A percentile compares a stretch with the other conserved stretches of the same genome.
Conservation (phyloP, 2,329 filamentous ascomycete species). For the Paraphaeosphaeria sporulosa region DNA sequence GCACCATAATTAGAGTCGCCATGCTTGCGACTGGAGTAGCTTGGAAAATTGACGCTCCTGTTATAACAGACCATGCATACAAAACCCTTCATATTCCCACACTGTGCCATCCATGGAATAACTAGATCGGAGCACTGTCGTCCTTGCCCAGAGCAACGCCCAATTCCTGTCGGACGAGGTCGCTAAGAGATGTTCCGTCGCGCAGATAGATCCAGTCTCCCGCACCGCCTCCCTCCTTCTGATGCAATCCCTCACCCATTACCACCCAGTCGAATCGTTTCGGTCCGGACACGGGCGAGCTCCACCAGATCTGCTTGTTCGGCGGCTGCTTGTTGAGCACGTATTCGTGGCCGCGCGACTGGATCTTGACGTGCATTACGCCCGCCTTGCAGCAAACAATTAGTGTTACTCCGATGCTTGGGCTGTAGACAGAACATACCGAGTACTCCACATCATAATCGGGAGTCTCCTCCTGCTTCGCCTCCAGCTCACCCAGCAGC, state of each 20-base stretch:
- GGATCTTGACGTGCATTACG: slow-evolving; percentile 78
- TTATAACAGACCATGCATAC: background rate
- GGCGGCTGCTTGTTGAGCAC: slow-evolving; percentile 98
- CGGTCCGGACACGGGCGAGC: slow-evolving; percentile 86
- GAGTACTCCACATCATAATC: slow-evolving; percentile 90
- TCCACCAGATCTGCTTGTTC: slow-evolving; percentile 97
- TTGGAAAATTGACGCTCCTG: background rate
- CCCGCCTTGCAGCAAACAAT: slow-evolving; percentile 70
- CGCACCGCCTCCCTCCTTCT: slow-evolving; percentile 77
- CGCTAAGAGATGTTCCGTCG: slow-evolving; percentile 78
- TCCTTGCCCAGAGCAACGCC: slow-evolving; percentile 62
- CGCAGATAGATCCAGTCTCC: slow-evolving; percentile 89
- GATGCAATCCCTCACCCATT: slow-evolving; percentile 72
- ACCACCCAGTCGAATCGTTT: slow-evolving; percentile 94
- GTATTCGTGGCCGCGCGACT: slow-evolving; percentile 74
- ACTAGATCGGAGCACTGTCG: slow-evolving; percentile 40
- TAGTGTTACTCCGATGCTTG: background rate
- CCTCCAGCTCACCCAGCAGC: slow-evolving; percentile 70
- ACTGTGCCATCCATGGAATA: background rate
- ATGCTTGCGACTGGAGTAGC: background rate
- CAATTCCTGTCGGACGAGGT: slow-evolving; percentile 78
- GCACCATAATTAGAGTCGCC: background rate
- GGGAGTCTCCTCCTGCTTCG: slow-evolving; percentile 73
- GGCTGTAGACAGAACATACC: slow-evolving; percentile 62
- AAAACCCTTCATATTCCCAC: background rate